Evolutionary conservation across 768 basidiomycete species (phyloP), one percentile per base, ranked within the genome.

Genomic region (Lactarius akahatsu): DNA sequence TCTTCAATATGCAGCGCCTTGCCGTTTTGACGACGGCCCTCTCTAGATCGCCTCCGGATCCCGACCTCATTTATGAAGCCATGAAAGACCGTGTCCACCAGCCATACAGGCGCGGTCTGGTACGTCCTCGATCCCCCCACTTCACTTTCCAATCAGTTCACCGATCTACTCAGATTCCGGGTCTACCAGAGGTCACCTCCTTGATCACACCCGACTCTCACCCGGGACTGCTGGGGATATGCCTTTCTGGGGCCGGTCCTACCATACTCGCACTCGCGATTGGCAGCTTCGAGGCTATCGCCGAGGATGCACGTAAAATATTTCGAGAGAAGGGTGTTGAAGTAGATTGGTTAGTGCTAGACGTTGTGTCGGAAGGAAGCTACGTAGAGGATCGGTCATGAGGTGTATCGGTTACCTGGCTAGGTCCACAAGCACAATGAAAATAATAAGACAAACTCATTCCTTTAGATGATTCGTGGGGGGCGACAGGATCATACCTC

Each of bases 1-100:
- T 99, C 16, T 99, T 98, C 81, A 99, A 99, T 76, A 81, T 99
- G 62, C 97, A 99, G 77, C 86, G 97, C 26, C 80, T 99, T 16
- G 97, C 96, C 0, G 97, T 99, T 34, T 82, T 99, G 62, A 98
- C 96, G 1, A 96, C 95, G 3, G 96, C 97, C 0, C 84, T 99
- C 13, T 90, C 86, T 3, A 89, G 90, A 73, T 86, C 88, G 13
- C 96, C 97, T 1, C 96, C 96, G 1, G 94, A 99, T 74, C 87
- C 97, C 0, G 91, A 88, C 26, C 86, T 99, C n/a, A 98, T 98
- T 65, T 98, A 96, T 76, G 96, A 98, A 75, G 96, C 96, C 1
- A 98, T 98, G 97, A 96, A 98, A 74, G 97, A 99, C 78, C 87
- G 92, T 61, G 85, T 99, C 16, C 97, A 99, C 76, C 97, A 99